These are phyloP conservation scores for Saturnispora hagleri DNA, from an alignment of 805 yeast species.

Conservation along the genomic window DNA sequence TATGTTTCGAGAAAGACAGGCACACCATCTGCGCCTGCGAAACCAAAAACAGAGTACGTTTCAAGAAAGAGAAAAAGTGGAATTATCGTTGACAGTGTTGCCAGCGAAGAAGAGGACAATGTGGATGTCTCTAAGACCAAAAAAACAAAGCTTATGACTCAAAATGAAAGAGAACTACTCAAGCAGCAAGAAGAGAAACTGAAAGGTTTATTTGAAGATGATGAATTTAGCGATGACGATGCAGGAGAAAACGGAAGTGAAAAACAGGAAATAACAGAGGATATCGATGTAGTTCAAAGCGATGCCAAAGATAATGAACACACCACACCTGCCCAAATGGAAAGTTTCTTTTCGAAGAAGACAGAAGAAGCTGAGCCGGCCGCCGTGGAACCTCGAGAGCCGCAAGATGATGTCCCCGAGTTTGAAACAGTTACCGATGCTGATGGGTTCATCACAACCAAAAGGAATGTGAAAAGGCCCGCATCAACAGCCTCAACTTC, in stretches of 20 bases:
- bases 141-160: conserved; percentile 15
- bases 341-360: not conserved
- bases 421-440: conserved; percentile 23
- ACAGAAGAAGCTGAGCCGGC: not conserved
- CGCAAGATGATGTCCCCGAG: conserved; percentile 8
- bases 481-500: not conserved
- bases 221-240: conserved; percentile 11
- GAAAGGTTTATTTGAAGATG: conserved; percentile 17
- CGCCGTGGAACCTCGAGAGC: not conserved
- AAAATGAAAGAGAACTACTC: conserved; percentile 2
- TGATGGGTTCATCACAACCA: conserved; percentile 25
- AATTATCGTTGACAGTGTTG: conserved; percentile 1
- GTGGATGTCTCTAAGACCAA: conserved; percentile 8
- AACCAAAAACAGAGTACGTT: conserved; percentile 7
- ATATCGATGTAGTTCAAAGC: conserved; percentile 10
- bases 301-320: conserved; percentile 1
- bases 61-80: conserved; percentile 11
- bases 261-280: conserved; percentile 4
- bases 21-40: conserved; percentile 11
- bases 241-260: conserved; percentile 1
- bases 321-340: not conserved
- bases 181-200: conserved; percentile 12
- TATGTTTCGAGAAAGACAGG: conserved; percentile 13
- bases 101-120: conserved; percentile 6
- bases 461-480: conserved; percentile 5